A percentile compares a stretch with the other conserved stretches of the same genome.
These are phyloP conservation scores for Anastatica hierochuntica DNA, from an alignment of 345 rosid species.

Conservation along the genomic window DNA sequence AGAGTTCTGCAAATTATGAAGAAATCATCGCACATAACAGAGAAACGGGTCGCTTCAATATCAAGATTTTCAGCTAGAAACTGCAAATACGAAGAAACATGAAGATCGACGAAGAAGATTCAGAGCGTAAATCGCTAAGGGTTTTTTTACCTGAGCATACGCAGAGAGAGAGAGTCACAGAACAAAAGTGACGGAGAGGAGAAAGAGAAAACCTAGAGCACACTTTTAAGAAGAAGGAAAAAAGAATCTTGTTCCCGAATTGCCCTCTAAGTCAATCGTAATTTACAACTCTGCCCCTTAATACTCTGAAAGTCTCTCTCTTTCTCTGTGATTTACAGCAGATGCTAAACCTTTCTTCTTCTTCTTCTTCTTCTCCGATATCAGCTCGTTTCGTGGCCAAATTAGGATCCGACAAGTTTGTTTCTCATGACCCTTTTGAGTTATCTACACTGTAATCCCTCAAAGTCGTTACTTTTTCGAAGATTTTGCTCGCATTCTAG, in stretches of 20 bases:
- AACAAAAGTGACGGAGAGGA: constrained; percentile 3
- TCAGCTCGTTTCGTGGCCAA: too few relatives aligned
- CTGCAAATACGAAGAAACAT: background rate
- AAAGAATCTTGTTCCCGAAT: constrained; percentile 16
- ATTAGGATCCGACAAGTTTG: background rate
- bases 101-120: constrained; percentile 3
- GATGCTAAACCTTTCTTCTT: constrained; percentile 1
- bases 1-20: background rate
- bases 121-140: constrained; percentile 13
- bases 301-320: background rate
- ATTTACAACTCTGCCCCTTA: constrained; percentile 20
- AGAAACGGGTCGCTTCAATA: background rate
- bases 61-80: background rate
- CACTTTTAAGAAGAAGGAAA: constrained; percentile 16
- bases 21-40: background rate
- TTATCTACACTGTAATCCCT: constrained; percentile 7
- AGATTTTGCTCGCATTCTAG: constrained; percentile 4
- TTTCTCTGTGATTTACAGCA: too few relatives aligned
- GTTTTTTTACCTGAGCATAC: constrained; percentile 24
- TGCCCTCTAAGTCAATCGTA: constrained; percentile 4
- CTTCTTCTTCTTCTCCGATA: too few relatives aligned
- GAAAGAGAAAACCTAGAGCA: constrained; percentile 27
- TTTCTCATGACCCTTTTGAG: constrained; percentile 25
- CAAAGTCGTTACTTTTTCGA: constrained; percentile 2
- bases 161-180: constrained; percentile 1